Base-by-base conservation (phyloP, 2,329 filamentous ascomycete genomes). In the Simplicillium sp. region DNA sequence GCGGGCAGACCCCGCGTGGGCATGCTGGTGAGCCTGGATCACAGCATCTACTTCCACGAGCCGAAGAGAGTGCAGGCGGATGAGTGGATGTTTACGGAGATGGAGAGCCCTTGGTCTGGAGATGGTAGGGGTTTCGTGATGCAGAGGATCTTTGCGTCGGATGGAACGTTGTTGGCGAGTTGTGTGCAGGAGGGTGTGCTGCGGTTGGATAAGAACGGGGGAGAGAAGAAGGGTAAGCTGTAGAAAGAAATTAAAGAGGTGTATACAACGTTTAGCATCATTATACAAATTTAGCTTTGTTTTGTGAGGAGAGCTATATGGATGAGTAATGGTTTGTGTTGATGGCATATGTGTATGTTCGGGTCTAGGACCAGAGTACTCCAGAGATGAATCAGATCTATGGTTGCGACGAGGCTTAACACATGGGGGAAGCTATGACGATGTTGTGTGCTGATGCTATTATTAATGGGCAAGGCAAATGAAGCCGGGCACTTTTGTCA, bases 1-100 rank as follows among this genome's bases (percentile, higher is more conserved):
- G 60, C 62, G 41, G 61, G 58, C 3, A 64, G 71, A 34, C 79
- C 78, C 4, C 67, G 73, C 54, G 65, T 90, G 38, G 84, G 84
- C n/a, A 92, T 92, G 86, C 80, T 88, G 73, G 85, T 92, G 39
- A 84, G 77, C 49, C 64, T 90, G 39, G 86, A 92, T 56, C 86
- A 92, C 58, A 75, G 70, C 38, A 81, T 82, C 46, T 82, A 82
- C 58, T 82, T 82, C 52, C 77, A 82, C 51, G 75, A 79, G 59
- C 77, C 77, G 17, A 59, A 61, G 44, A 60, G 59, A 43, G 73
- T 82, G 42, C 66, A 63, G 50, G 77, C 75, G 4, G 78, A 82
- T 52, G 75, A 88, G 60, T 89, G 84, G 84, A 82, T 88, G 75
- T 79, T 87, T 50, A 75, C 73, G 15, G 84, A 89, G 66, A 86